Base-by-base conservation (phyloP, 2,329 filamentous ascomycete species). In the Alternaria gansuensis region DNA sequence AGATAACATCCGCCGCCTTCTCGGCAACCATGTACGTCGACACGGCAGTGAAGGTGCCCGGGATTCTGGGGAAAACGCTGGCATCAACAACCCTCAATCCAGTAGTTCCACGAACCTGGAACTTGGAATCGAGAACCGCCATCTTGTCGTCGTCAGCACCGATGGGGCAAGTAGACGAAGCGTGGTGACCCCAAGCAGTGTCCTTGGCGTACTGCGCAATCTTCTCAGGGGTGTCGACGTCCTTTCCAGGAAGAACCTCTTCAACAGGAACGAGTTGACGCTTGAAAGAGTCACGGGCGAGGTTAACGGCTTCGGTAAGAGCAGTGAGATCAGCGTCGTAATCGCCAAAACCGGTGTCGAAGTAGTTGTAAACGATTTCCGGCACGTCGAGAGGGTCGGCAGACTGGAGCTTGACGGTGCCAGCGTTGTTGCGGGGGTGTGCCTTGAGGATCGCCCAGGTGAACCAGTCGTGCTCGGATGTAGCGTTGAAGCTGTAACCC, bases 341-440 rank as follows among this genome's bases (percentile, higher is more conserved):
- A 66, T 89, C 87, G 0, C 84, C 83, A 69, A 86, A 87, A 21
- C 84, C 84, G 0, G 79, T 74, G 54, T 77, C 73, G 62, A 77
- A 78, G 70, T 74, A 77, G 72, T 77, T 77, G 72, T 74, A 77
- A 9, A 65, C 66, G 65, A 92, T 89, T 7, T 83, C 73, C 0
- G 90, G 89, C 3, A 82, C 78, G 53, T 90, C 88, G 0, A 85
- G 83, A 0, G 89, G 88, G 69, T 91, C 84, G 0, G 83, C 77
- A 0, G 85, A 88, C 14, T 79, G 80, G 5, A 92, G 83, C 3
- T 75, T 82, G 4, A 92, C 88, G 1, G 82, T 84, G 8, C 90
- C 90, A 5, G 74, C 81, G 73, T 75, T 76, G 72, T 91, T 90
- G 51, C 85, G 83, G 0, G 88, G 83, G 67, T 89, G 87, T 0